These are phyloP conservation scores for Acmispon strigosus DNA, from an alignment of 306 rosid genomes.

Conservation along the genomic window DNA sequence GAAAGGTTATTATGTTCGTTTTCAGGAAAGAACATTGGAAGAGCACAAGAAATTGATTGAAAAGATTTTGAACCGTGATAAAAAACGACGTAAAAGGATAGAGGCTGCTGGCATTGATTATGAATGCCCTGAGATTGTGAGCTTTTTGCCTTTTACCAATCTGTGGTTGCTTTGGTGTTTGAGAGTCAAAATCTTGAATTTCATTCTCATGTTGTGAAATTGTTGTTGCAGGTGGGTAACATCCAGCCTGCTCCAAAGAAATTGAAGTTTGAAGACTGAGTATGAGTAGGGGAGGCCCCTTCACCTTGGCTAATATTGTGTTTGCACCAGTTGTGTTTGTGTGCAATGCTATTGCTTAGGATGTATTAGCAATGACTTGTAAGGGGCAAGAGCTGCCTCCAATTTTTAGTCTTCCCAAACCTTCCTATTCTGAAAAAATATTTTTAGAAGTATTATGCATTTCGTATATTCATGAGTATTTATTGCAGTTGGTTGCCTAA, in stretches of 20 bases:
- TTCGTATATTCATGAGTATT: not conserved
- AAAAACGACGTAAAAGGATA: conserved; percentile 52
- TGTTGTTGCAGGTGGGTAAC: conserved; percentile 51
- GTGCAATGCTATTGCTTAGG: not conserved
- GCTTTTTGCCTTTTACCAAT: conserved; percentile 11
- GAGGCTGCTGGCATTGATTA: conserved; percentile 84
- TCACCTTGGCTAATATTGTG: not conserved
- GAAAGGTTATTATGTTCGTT: not conserved
- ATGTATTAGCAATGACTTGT: not conserved
- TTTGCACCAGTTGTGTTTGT: too few species aligned
- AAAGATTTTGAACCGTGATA: conserved; percentile 50
- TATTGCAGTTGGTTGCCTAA: not conserved
- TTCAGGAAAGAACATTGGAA: conserved; percentile 68
- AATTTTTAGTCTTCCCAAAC: conserved; percentile 5
- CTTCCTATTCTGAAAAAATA: not conserved
- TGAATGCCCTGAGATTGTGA: conserved; percentile 82
- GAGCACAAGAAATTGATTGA: conserved; percentile 64
- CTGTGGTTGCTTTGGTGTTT: not conserved
- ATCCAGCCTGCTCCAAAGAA: conserved; percentile 75
- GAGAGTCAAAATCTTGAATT: not conserved
- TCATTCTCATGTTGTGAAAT: not conserved
- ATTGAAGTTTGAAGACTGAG: conserved; percentile 54
- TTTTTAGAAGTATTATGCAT: not conserved
- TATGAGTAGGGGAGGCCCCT: too few species aligned
- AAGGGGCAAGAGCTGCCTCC: too few species aligned